Conservation (phyloP, 352 stramenopile species). For the Pelagophyceae sp. region DNA sequence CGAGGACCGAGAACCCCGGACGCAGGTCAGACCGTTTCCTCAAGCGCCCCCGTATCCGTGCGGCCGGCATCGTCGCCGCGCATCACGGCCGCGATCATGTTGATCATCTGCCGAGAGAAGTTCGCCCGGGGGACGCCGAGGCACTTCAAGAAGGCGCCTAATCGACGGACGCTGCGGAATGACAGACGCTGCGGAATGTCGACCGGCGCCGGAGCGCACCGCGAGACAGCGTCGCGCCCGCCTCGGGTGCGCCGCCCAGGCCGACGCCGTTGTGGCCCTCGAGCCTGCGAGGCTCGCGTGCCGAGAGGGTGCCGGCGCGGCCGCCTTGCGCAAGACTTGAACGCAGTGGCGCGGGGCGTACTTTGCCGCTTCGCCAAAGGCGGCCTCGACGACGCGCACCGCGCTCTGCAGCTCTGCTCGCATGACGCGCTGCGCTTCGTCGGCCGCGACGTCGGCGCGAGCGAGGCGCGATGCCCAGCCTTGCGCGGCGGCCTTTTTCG, state of each 20-base stretch:
- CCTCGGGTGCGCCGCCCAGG: neutral
- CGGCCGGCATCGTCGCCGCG: neutral
- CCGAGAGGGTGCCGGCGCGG: too few relatives aligned
- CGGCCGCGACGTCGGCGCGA: neutral
- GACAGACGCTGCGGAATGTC: too few relatives aligned
- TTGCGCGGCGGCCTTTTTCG: neutral
- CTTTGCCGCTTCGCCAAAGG: slow-evolving; percentile 4
- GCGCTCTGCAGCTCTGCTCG: neutral
- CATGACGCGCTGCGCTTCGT: neutral
- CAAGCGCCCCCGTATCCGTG: neutral
- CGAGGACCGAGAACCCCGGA: too few relatives aligned
- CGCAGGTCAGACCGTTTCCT: too few relatives aligned
- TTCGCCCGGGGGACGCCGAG: neutral
- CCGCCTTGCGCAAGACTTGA: neutral
- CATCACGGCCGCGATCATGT: neutral
- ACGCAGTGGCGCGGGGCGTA: neutral
- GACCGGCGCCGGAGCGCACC: too few relatives aligned
- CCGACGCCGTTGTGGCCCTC: neutral
- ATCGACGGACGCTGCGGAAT: too few relatives aligned
- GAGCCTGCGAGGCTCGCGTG: neutral
- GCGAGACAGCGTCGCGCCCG: too few relatives aligned
- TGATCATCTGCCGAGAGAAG: neutral
- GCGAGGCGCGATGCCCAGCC: neutral
- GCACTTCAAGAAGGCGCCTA: neutral
- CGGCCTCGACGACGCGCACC: neutral